A percentile compares a stretch with the other conserved stretches of the same genome.
Evolutionary conservation across 2,329 filamentous ascomycete species (phyloP).

Genomic region (Canariomyces notabilis): DNA sequence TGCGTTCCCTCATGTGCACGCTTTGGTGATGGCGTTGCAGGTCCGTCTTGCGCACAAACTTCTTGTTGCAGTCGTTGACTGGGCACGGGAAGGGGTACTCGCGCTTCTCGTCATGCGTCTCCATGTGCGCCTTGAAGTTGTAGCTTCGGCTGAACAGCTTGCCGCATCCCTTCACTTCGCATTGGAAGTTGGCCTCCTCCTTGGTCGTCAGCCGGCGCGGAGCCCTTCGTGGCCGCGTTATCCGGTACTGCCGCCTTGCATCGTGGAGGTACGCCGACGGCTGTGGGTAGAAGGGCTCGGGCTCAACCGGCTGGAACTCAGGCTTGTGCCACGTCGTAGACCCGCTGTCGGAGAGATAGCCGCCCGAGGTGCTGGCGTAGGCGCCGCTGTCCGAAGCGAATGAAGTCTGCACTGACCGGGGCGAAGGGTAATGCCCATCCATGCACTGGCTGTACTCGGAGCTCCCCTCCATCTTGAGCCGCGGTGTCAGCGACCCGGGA

Average conservation of each 20-base stretch:
- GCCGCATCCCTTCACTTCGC: slow-evolving; percentile 63
- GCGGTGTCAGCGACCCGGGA: slow-evolving; percentile 27
- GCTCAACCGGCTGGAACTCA: slow-evolving; percentile 33
- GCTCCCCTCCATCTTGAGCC: slow-evolving; percentile 37
- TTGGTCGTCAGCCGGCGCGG: slow-evolving; percentile 55
- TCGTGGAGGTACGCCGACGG: slow-evolving; percentile 25
- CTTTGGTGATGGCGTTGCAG: slow-evolving; percentile 58
- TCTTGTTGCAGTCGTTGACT: slow-evolving; percentile 61
- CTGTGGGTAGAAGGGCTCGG: slow-evolving; percentile 31
- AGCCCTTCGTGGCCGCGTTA: slow-evolving; percentile 32
- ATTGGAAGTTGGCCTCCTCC: slow-evolving; percentile 67
- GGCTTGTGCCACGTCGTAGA: slow-evolving; percentile 36
- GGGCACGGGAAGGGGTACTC: slow-evolving; percentile 67
- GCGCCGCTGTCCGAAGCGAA: slow-evolving; percentile 28
- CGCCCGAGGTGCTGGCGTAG: slow-evolving; percentile 30
- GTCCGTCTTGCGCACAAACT: slow-evolving; percentile 80
- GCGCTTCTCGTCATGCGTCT: slow-evolving; percentile 71
- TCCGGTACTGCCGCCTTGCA: slow-evolving; percentile 27
- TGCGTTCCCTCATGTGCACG: slow-evolving; percentile 69
- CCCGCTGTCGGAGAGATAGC: slow-evolving; percentile 36
- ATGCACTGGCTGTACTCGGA: slow-evolving; percentile 33
- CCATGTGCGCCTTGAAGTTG: slow-evolving; percentile 82
- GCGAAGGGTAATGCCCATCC: slow-evolving; percentile 39
- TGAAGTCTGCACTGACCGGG: slow-evolving; percentile 33
- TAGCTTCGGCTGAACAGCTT: slow-evolving; percentile 78